Conservation (phyloP, 2,329 filamentous ascomycete species). For the Clonostachys byssicola region DNA sequence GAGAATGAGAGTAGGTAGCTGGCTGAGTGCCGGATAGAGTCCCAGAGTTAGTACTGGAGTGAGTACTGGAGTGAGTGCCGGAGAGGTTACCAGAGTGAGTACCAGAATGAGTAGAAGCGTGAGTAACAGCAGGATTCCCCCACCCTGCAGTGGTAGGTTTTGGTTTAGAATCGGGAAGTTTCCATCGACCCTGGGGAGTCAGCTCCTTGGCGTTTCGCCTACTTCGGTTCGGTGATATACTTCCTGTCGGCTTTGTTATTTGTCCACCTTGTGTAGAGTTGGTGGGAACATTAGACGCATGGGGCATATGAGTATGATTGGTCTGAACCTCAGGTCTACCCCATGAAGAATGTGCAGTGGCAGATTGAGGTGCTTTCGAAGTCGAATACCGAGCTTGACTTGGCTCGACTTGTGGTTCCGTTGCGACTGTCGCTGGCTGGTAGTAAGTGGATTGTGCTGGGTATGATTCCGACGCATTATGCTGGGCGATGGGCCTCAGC, state of each 20-base stretch:
- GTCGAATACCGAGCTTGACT: not conserved
- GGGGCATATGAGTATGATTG: not conserved
- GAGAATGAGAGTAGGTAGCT: not conserved
- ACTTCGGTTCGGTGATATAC: not conserved
- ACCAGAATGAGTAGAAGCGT: not conserved
- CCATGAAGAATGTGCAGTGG: not conserved
- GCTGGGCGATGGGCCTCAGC: constrained; percentile 2
- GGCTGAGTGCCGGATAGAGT: not conserved
- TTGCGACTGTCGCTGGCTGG: constrained; percentile 1
- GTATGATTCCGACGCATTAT: too few relatives aligned
- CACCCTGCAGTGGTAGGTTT: not conserved
- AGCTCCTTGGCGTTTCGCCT: not conserved
- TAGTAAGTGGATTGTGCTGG: too few relatives aligned
- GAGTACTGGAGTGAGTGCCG: too few relatives aligned
- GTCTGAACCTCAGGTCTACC: not conserved
- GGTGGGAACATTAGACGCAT: not conserved
- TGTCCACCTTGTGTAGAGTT: not conserved
- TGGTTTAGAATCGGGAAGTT: constrained; percentile 3
- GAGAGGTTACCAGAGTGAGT: too few relatives aligned
- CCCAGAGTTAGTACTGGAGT: too few relatives aligned
- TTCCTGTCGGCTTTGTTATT: not conserved
- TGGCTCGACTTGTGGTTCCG: constrained; percentile 1
- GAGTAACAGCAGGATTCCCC: not conserved
- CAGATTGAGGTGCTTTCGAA: not conserved
- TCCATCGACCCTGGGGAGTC: too few relatives aligned